Evolutionary conservation across 2,329 filamentous ascomycete species (phyloP), one percentile per base, ranked within the genome.

Genomic region (Alternaria ethzedia): DNA sequence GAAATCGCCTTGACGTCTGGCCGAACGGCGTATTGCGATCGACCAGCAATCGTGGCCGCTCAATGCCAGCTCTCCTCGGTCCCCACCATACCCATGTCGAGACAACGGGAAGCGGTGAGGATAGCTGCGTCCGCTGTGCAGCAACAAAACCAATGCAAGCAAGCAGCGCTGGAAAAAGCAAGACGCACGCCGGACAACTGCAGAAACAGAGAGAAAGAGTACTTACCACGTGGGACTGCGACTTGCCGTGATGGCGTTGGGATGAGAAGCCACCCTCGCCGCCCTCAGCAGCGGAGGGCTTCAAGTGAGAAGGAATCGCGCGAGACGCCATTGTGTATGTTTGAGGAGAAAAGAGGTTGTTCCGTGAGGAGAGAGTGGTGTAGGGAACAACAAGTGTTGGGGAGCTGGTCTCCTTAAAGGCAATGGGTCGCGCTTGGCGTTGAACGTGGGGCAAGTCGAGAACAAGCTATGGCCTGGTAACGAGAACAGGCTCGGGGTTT

Each of bases 211-310:
- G 36, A 46, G 46, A n/a, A 43, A 51, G 41, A 21, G 43, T 62
- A 89, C 91, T 88, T 83, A 91, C 91, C 89, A 94, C 92, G 83
- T 94, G 91, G 65, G 91, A 93, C 81, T 91, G 90, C 72, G 91
- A 91, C 88, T 94, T 94, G 83, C 91, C 91, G 82, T 94, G 91
- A 79, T 93, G 92, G 79, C 90, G 89, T 72, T 86, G 85, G 25
- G 70, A 70, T 73, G 86, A 83, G 70, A 89, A 85, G 72, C 80
- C 83, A 46, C 71, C 70, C 60, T 76, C 79, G 68, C 79, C 83
- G 64, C 76, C 78, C 41, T 68, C 74, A 41, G 78, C 78, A 41
- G 75, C 71, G 63, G 83, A 82, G 66, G 89, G 86, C 87, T 93
- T 95, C 76, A 97, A 87, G 86, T 96, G 95, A 46, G 91, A 86